phyloP scores from a whole-genome alignment of 2,329 filamentous ascomycete species.

The Colletotrichum graminicola region DNA sequence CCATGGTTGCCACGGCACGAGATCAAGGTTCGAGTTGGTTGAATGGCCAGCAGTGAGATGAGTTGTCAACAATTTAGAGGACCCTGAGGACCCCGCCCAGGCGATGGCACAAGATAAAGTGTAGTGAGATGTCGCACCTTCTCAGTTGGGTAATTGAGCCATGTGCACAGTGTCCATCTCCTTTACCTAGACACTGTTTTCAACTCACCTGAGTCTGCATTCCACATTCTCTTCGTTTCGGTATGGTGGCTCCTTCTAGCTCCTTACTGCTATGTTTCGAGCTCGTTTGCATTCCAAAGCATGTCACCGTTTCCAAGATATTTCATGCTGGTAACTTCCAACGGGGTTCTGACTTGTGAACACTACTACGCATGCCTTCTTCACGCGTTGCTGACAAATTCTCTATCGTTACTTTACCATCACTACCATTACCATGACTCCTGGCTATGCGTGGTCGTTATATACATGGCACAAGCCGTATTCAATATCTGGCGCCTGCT shows the following conservation, averaged over 20 bases:
- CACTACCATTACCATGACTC: neutral
- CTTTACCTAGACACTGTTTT: neutral
- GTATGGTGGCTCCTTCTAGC: neutral
- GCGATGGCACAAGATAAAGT: slow-evolving; percentile 19
- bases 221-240: no score
- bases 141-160: slow-evolving; percentile 24
- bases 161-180: slow-evolving; percentile 21
- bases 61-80: neutral
- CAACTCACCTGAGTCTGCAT: neutral
- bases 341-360: neutral
- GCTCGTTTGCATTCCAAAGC: neutral
- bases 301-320: neutral
- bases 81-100: slow-evolving; percentile 30
- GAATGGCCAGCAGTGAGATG: neutral
- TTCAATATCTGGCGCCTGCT: neutral
- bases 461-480: neutral
- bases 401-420: neutral
- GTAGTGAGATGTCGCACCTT: slow-evolving; percentile 37
- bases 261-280: neutral
- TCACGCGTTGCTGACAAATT: neutral
- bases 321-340: neutral
- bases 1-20: slow-evolving; percentile 17
- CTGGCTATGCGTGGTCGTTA: no score
- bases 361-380: neutral
- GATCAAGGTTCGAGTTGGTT: neutral